Conservation (phyloP, 2,329 filamentous ascomycete species). For the Diaporthe nobilis region DNA sequence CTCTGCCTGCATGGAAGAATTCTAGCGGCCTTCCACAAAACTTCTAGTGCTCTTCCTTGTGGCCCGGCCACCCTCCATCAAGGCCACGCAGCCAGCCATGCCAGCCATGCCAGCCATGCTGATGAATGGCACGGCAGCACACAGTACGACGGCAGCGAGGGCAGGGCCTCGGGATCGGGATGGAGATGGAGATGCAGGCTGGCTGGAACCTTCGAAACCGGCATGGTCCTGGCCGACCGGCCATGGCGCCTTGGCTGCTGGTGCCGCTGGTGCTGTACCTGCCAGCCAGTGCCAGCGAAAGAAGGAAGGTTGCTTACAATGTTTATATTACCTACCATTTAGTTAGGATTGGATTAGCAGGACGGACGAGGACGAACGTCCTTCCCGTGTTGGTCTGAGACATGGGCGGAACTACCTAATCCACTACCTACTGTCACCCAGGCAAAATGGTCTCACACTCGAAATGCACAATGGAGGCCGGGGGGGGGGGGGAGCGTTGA, state of each 20-base stretch:
- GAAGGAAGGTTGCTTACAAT: neutral
- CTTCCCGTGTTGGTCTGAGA: neutral
- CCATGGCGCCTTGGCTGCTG: slow-evolving; percentile 23
- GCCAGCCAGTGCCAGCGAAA: neutral
- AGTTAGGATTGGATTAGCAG: too few species aligned
- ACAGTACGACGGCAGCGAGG: neutral
- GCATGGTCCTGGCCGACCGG: slow-evolving; percentile 23
- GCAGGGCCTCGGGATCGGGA: slow-evolving; percentile 11
- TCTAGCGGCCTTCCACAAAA: slow-evolving; percentile 37
- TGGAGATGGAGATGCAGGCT: neutral
- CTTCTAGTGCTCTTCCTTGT: slow-evolving; percentile 35
- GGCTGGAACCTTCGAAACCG: slow-evolving; percentile 29
- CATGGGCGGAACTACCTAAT: neutral
- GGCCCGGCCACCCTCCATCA: slow-evolving; percentile 8
- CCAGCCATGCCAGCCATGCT: neutral
- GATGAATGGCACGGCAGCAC: neutral
- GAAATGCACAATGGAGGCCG: neutral
- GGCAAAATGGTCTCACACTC: neutral
- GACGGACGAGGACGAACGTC: neutral
- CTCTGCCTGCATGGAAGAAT: slow-evolving; percentile 24
- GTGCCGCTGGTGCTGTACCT: neutral
- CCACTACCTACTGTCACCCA: too few species aligned
- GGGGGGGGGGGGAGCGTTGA: neutral
- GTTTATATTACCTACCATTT: neutral
- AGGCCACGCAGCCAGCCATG: neutral